Percentiles rank a stretch among this genome's conserved stretches.
These are phyloP conservation scores for Aureobasidium sp. DNA, from an alignment of 2,329 filamentous ascomycete genomes.

Conservation along the genomic window DNA sequence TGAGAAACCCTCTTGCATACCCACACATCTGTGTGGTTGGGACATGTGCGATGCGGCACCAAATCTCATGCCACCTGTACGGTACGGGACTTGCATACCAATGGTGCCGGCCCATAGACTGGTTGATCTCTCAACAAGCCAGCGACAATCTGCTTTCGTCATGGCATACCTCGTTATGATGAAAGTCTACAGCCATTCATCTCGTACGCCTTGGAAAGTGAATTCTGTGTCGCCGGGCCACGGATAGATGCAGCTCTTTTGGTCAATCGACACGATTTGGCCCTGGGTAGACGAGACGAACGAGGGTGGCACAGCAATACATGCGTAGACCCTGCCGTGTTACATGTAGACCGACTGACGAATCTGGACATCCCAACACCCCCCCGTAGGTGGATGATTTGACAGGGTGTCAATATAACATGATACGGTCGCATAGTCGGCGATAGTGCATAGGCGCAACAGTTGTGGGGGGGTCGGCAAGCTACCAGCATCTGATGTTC, in stretches of 20 bases:
- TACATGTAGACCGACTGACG: neutral
- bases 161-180: neutral
- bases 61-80: neutral
- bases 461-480: neutral
- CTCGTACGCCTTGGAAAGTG: neutral
- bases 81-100: neutral
- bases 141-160: neutral
- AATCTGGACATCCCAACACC: constrained; percentile 1
- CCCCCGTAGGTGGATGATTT: neutral
- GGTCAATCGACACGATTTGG: neutral
- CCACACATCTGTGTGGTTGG: neutral
- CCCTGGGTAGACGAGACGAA: neutral
- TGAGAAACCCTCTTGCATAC: too few species aligned
- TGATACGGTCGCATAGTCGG: neutral
- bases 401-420: neutral
- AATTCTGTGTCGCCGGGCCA: neutral
- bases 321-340: neutral
- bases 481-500: neutral
- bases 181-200: neutral
- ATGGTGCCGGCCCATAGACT: neutral
- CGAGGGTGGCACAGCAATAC: constrained; percentile 2
- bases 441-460: neutral
- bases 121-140: neutral
- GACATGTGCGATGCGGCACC: neutral
- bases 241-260: neutral